Evolutionary conservation across 495 filamentous ascomycete genomes (phyloP).

Genomic region (Cryomyces antarcticus): DNA sequence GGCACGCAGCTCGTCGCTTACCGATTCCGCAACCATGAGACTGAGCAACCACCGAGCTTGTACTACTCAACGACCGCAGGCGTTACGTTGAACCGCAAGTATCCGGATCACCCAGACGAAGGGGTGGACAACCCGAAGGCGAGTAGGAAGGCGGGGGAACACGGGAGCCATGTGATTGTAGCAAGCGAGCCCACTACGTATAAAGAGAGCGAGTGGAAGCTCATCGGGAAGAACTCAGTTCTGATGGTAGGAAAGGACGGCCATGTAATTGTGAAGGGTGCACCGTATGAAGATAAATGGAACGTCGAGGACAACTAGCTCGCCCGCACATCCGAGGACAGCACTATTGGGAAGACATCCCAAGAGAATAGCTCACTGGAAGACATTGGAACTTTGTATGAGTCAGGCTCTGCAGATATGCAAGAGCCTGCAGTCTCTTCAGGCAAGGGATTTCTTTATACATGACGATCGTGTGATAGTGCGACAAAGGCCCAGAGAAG

Average conservation of each 20-base stretch:
- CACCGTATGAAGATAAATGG: too few relatives aligned
- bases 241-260: conserved; percentile 11
- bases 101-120: conserved; percentile 21
- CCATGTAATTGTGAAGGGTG: background rate
- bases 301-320: too few relatives aligned
- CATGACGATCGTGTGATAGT: too few relatives aligned
- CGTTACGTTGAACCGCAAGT: conserved; percentile 26
- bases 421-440: too few relatives aligned
- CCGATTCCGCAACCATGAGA: conserved; percentile 27
- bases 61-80: conserved; percentile 29
- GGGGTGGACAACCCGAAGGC: conserved; percentile 12
- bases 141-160: conserved; percentile 14
- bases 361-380: too few relatives aligned
- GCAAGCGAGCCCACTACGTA: conserved; percentile 31
- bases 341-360: too few relatives aligned
- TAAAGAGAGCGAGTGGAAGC: conserved; percentile 24
- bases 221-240: conserved; percentile 22
- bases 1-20: conserved; percentile 21
- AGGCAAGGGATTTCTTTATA: too few relatives aligned
- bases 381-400: too few relatives aligned
- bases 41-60: conserved; percentile 25
- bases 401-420: too few relatives aligned
- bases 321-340: too few relatives aligned
- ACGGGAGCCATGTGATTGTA: conserved; percentile 28
- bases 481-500: too few relatives aligned